Percentiles rank a stretch among this genome's conserved stretches.
phyloP scores from a whole-genome alignment of 768 basidiomycete species.

The Pleurotus sapidus region DNA sequence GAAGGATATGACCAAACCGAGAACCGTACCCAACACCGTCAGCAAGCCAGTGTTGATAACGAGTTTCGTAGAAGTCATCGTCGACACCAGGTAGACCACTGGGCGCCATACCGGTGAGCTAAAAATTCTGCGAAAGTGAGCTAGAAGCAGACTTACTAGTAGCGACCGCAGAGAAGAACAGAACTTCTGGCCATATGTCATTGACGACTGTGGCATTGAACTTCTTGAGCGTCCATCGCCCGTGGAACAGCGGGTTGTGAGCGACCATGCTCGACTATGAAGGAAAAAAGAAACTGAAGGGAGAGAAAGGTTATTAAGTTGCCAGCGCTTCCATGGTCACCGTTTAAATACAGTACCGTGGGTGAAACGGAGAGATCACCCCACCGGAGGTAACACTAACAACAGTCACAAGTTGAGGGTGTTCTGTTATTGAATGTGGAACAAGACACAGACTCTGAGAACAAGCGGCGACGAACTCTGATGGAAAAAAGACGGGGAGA shows the following conservation, averaged over 20 bases:
- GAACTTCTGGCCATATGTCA: slow-evolving; percentile 62
- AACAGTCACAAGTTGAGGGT: too few species aligned
- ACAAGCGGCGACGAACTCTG: too few species aligned
- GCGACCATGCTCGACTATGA: slow-evolving; percentile 33
- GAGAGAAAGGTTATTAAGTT: background rate
- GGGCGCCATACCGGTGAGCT: slow-evolving; percentile 9
- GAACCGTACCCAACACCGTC: slow-evolving; percentile 71
- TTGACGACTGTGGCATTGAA: slow-evolving; percentile 60
- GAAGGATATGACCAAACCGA: slow-evolving; percentile 71
- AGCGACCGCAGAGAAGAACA: slow-evolving; percentile 60
- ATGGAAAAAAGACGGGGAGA: too few species aligned
- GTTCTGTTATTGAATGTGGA: too few species aligned
- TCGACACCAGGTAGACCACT: slow-evolving; percentile 61
- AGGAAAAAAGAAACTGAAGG: background rate
- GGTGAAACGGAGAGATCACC: background rate
- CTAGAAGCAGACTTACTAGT: slow-evolving; percentile 35
- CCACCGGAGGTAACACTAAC: background rate
- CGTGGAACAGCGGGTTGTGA: slow-evolving; percentile 43
- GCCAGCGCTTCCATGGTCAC: background rate
- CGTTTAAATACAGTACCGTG: background rate
- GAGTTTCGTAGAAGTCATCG: slow-evolving; percentile 45
- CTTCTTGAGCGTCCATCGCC: slow-evolving; percentile 45
- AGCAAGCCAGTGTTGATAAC: slow-evolving; percentile 52
- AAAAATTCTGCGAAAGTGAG: too few species aligned
- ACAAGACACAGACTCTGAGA: too few species aligned